Base-by-base conservation (phyloP, 2,329 filamentous ascomycete genomes). In the Exophiala dermatitidis region DNA sequence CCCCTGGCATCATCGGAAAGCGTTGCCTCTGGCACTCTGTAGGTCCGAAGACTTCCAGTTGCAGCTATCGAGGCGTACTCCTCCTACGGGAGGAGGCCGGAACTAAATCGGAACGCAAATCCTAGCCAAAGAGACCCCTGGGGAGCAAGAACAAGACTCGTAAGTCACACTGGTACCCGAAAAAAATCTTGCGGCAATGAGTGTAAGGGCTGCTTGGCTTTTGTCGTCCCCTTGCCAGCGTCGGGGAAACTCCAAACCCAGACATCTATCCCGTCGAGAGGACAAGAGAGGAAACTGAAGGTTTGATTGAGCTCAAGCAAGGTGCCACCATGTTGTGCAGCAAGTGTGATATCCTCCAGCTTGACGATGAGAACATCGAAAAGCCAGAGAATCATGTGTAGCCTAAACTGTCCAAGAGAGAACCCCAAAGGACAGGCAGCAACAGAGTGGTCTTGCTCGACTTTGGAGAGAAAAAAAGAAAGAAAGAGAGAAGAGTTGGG, bases 1-100 rank as follows among this genome's bases (percentile, higher is more conserved):
- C 50, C 44, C 43, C 9, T 47, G 40, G 31, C 36, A 31, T 51
- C 49, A 29, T 46, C 49, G 28, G 40, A 8, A 43, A 7, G 41
- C 43, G 36, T 52, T 46, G 40, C 36, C 51, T 53, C 45, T 53
- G 51, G 40, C 51, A 9, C 43, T 10, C 46, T 43, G 33, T 41
- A 30, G 5, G 6, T 40, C 46, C 46, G 46, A 40, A 40, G 50
- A 47, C n/a, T 8, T 47, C 32, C 41, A 46, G 33, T 37, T 34
- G 50, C 30, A 41, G 30, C 44, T 47, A 34, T 47, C 32, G 50
- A 32, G n/a, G 19, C 19, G 19, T 19, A 52, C 50, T 34, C 41
- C 34, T 37, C 34, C 37, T 9, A 46, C 19, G 19, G 45, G 30
- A 37, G 33, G 41, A 26, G 4, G 31, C 48, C 32, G 37, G 37